phyloP scores from a whole-genome alignment of 805 yeast species.

The Danielia oregonensis region DNA sequence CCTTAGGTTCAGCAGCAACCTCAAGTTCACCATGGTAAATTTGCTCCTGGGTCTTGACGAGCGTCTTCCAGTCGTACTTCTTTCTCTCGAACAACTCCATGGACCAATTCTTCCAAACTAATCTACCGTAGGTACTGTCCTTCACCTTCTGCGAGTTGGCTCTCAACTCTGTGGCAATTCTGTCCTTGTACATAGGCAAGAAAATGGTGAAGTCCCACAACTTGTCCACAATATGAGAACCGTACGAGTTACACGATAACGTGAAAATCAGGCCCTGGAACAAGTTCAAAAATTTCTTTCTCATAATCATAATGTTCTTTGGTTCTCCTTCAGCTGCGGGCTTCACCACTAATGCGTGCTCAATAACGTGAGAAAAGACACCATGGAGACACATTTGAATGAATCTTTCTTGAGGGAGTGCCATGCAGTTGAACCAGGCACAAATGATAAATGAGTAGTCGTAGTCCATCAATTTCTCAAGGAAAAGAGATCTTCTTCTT shows the following conservation, averaged over 20 bases:
- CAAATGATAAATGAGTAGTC: constrained; percentile 57
- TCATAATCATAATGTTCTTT: constrained; percentile 46
- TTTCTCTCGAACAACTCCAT: constrained; percentile 75
- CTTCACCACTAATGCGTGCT: constrained; percentile 48
- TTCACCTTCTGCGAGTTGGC: constrained; percentile 65
- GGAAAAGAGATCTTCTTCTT: constrained; percentile 70
- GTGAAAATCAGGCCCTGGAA: constrained; percentile 52
- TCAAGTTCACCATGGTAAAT: constrained; percentile 21
- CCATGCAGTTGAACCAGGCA: constrained; percentile 57
- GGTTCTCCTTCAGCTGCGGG: constrained; percentile 42
- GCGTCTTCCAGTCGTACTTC: constrained; percentile 76
- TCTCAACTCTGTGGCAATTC: constrained; percentile 67
- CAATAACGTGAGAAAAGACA: constrained; percentile 86
- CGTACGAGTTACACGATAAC: constrained; percentile 80
- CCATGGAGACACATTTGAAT: constrained; percentile 82
- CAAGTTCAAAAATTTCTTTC: constrained; percentile 67
- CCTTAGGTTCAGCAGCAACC: constrained; percentile 9
- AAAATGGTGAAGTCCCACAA: constrained; percentile 76
- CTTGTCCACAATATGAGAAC: constrained; percentile 85
- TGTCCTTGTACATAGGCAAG: constrained; percentile 80
- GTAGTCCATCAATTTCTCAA: constrained; percentile 68
- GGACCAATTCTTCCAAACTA: constrained; percentile 94
- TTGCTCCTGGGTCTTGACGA: constrained; percentile 46
- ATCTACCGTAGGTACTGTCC: constrained; percentile 80
- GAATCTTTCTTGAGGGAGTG: constrained; percentile 57